A percentile compares a stretch with the other conserved stretches of the same genome.
phyloP scores from a whole-genome alignment of 2,329 filamentous ascomycete species.

The Ceratocystis huliohia region DNA sequence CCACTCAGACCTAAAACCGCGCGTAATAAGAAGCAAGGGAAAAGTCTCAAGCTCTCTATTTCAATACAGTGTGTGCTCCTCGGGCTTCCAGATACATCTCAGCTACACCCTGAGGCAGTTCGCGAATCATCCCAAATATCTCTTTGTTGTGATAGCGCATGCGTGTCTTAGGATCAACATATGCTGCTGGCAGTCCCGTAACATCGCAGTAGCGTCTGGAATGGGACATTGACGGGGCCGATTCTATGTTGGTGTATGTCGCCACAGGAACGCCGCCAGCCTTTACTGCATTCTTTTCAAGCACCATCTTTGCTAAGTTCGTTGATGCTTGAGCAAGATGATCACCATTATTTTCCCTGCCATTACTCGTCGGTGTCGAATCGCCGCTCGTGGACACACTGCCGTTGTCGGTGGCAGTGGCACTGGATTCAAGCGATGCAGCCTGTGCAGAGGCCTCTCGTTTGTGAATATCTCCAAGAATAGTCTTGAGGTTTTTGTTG shows the following conservation, averaged over 20 bases:
- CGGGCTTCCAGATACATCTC: constrained; percentile 83
- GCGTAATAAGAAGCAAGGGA: no score
- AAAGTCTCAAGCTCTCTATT: constrained; percentile 39
- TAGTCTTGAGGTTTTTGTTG: constrained; percentile 98
- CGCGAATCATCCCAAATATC: constrained; percentile 72
- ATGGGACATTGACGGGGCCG: constrained; percentile 74
- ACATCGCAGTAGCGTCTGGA: constrained; percentile 90
- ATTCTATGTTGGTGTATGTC: constrained; percentile 95
- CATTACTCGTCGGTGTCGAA: constrained; percentile 38
- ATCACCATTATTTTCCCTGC: constrained; percentile 33
- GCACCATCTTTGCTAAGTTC: constrained; percentile 72
- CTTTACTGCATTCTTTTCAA: constrained; percentile 55
- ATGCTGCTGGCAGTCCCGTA: constrained; percentile 81
- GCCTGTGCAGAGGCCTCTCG: constrained; percentile 81
- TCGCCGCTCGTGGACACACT: constrained; percentile 45
- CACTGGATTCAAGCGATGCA: constrained; percentile 63
- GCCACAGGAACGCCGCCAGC: constrained; percentile 22
- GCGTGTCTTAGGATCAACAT: constrained; percentile 88
- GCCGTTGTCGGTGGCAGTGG: constrained; percentile 52
- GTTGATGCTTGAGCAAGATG: constrained; percentile 85
- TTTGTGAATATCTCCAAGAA: constrained; percentile 75
- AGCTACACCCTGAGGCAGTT: constrained; percentile 64
- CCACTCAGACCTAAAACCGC: no score
- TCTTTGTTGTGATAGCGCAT: constrained; percentile 88
- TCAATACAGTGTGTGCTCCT: constrained; percentile 84